phyloP scores from a whole-genome alignment of 495 filamentous ascomycete genomes.

The Penicillium nucicola region DNA sequence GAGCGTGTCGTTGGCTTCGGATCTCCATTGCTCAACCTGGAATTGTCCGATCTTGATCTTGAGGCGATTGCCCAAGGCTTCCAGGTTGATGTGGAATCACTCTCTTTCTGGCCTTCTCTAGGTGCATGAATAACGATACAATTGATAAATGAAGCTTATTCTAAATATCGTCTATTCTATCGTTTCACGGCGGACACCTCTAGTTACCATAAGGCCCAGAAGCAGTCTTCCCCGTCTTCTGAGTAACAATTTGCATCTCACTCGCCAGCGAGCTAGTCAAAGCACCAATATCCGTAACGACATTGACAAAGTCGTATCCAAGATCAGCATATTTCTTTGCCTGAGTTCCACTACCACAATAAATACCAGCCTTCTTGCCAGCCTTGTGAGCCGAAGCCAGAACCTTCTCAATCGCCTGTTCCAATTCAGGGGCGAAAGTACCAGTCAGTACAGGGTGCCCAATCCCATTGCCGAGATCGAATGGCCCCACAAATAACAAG shows the following conservation, averaged over 20 bases:
- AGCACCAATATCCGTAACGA: slow-evolving; percentile 5
- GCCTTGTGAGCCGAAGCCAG: slow-evolving; percentile 16
- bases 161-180: no score
- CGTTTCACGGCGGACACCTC: background rate
- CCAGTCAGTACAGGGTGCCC: slow-evolving; percentile 5
- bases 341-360: slow-evolving; percentile 2
- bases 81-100: slow-evolving; percentile 21
- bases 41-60: slow-evolving; percentile 26
- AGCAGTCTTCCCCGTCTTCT: slow-evolving; percentile 1
- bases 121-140: slow-evolving; percentile 1
- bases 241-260: slow-evolving; percentile 4
- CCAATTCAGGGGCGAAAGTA: slow-evolving; percentile 20
- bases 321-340: slow-evolving; percentile 6
- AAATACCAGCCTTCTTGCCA: slow-evolving; percentile 22
- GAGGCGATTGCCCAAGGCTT: slow-evolving; percentile 28
- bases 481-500: slow-evolving; percentile 73
- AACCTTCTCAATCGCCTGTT: slow-evolving; percentile 21
- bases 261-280: slow-evolving; percentile 5
- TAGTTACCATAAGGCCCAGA: slow-evolving; percentile 8
- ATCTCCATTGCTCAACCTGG: slow-evolving; percentile 17
- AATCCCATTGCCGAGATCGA: slow-evolving; percentile 15
- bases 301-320: slow-evolving; percentile 8
- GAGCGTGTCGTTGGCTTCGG: slow-evolving; percentile 7
- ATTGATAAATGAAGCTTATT: background rate
- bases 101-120: slow-evolving; percentile 22